Evolutionary conservation across 345 rosid species (phyloP), one percentile per base, ranked within the genome.

Genomic region (Salix dunnii): DNA sequence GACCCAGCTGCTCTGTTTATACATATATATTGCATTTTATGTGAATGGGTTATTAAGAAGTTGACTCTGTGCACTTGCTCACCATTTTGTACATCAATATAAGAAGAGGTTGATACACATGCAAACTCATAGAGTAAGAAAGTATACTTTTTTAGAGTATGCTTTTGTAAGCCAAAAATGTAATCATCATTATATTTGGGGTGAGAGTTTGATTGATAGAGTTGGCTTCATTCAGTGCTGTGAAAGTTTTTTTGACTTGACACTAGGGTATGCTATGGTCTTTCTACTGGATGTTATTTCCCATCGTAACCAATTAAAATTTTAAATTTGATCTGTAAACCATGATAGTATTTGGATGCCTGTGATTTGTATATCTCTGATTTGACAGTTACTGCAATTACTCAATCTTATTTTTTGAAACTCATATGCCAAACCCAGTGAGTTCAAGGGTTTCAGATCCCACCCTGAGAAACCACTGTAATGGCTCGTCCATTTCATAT

Each of bases 371-470:
- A 8, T n/a, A 49, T 12, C 33, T 42, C 62, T 61, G 28, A 10
- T 71, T 65, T 77, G 46, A 31, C 49, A 33, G n/a, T 71, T 67
- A 35, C 36, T 76, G 16, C 21, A 3, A 67, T 53, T 23, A n/a
- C 42, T 68, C 36, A 33, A 35, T 63, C 49, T 64, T 74, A 31
- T n/a, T 58, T 25, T 65, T 42, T 71, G 31, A 48, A 63, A 31
- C 42, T 21, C 14, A 16, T 40, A 30, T 74, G 53, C 27, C 33
- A 30, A 42, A 71, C 21, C 17, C 61, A 11, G 70, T 36, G 67
- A 33, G 55, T 48, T 53, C 21, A 38, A 64, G 71, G 38, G 25
- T 40, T 55, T 5, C 20, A 38, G 13, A 68, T 35, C 67, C 51
- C 55, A 53, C 42, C 55, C 13, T 35, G 66, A 35, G 16, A 58